Base-by-base conservation (phyloP, 495 filamentous ascomycete genomes). In the Aspergillus cristatus region DNA sequence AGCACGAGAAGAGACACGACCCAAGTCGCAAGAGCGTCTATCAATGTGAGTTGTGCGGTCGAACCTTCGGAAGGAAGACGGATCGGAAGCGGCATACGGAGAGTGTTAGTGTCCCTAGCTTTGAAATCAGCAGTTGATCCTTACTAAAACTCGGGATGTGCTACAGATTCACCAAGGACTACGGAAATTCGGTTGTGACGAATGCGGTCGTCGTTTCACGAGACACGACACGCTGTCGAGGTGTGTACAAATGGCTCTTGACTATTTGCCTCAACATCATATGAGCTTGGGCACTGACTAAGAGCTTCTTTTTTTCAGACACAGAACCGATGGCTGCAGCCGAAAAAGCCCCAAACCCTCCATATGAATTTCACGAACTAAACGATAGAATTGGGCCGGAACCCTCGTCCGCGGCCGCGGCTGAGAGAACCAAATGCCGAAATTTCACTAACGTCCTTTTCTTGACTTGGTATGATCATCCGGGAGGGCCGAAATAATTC, bases 1-100 rank as follows among this genome's bases (percentile, higher is more conserved):
- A 85, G 37, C 90, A 97, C 58, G 72, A 91, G 70, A 86, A 91
- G 52, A 90, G 78, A 6, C 90, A 97, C 60, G 79, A 95, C 57
- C 82, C 88, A 2, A 73, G 71, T 34, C 69, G 77, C 35, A 77
- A 75, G 45, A 79, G 82, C 48, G 76, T 78, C 1, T 79, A 85
- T 57, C 62, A 68, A 3, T 97, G 89, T 59, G 55, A 72, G 32
- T 63, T 75, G 42, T 91, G 65, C 45, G 46, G 37, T 12, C 46
- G 58, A 38, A 25, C 55, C n/a, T 63, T 65, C 40, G 53, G 63
- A 6, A 44, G 90, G 50, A 88, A 82, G 57, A 88, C 87, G 6
- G 90, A 96, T 57, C 71, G 95, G 22, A 74, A 78, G 42, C 68
- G 90, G 40, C 90, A 96, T 62, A 60, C 81, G 37, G 75, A 86